Base-by-base conservation (phyloP, 805 yeast species). In the Starmerella tilneyi region DNA sequence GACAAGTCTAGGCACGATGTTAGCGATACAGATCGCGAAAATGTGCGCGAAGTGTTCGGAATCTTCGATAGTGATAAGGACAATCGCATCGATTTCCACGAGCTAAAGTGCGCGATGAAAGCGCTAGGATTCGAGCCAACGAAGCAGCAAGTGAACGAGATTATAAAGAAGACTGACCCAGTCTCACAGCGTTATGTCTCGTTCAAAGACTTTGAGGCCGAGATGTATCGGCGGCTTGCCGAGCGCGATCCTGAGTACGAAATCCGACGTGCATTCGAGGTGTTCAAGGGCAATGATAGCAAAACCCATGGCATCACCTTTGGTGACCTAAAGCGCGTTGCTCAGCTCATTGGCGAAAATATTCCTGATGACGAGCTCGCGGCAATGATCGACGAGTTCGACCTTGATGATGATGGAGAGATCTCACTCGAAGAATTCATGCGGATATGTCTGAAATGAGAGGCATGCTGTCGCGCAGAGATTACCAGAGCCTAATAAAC, bases 361-460 rank as follows among this genome's bases (percentile, higher is more conserved):
- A 67, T 92, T 47, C 79, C 84, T 5, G 99, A 92, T 55, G 95
- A 85, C 48, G 98, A 92, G 59, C 69, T 92, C 42, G 73, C 83
- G 54, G 96, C 96, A 4, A 92, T 92, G 98, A 92, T 92, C 53
- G 95, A 88, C 50, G 97, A 89, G 63, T 92, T 92, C 60, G 99
- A 92, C 65, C 66, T 88, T 42, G 96, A 92, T 61, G 94, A 84
- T 45, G 97, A 92, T 62, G 97, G 97, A 41, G 95, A 84, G 53
- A 88, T 73, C 65, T 63, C 41, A 9, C 42, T 53, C 13, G 56
- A 55, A 23, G 60, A 56, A 73, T 72, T 67, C 59, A 34, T 21
- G 19, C 31, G 46, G 5, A 45, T 51, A 11, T 52, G 54, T 31
- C 28, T 47, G 27, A 47, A 34, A 15, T 47, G 24, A 29, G 9